Evolutionary conservation across 2,329 filamentous ascomycete genomes (phyloP).

Genomic region (Trichoderma koningii): DNA sequence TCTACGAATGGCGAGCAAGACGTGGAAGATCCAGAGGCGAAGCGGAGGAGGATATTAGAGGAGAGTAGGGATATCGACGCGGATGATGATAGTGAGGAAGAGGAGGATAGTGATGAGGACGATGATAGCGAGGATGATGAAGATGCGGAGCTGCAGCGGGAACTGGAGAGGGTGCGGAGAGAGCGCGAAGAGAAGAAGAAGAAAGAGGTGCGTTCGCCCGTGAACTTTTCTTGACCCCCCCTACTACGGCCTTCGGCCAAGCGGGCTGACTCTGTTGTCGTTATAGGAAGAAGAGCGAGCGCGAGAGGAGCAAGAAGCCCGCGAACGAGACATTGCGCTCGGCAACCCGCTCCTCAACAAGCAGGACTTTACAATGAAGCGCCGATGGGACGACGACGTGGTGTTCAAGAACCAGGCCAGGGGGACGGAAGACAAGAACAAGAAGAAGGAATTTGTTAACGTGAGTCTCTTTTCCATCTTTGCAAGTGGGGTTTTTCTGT

Average conservation of each 20-base stretch:
- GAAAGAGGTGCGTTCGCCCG: slow-evolving; percentile 36
- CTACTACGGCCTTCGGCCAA: too few relatives aligned
- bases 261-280: background rate
- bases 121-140: slow-evolving; percentile 57
- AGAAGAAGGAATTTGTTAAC: slow-evolving; percentile 95
- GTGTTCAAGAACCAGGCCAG: slow-evolving; percentile 99
- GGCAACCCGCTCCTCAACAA: slow-evolving; percentile 93
- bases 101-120: slow-evolving; percentile 55
- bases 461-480: slow-evolving; percentile 52
- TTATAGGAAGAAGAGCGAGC: slow-evolving; percentile 72
- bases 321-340: slow-evolving; percentile 84
- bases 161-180: slow-evolving; percentile 90
- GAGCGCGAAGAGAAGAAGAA: slow-evolving; percentile 57
- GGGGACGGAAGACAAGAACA: slow-evolving; percentile 86
- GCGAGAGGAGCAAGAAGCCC: slow-evolving; percentile 78
- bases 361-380: slow-evolving; percentile 84
- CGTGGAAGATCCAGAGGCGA: slow-evolving; percentile 71
- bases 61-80: slow-evolving; percentile 88
- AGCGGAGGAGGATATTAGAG: slow-evolving; percentile 82
- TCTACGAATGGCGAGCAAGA: slow-evolving; percentile 40
- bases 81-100: slow-evolving; percentile 61
- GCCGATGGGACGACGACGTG: slow-evolving; percentile 96
- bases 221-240: background rate
- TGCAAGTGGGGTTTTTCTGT: background rate
- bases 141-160: slow-evolving; percentile 82